A percentile compares a stretch with the other conserved stretches of the same genome.
These are phyloP conservation scores for Vanrija humicola DNA, from an alignment of 1,284 basidiomycete genomes.

Conservation along the genomic window DNA sequence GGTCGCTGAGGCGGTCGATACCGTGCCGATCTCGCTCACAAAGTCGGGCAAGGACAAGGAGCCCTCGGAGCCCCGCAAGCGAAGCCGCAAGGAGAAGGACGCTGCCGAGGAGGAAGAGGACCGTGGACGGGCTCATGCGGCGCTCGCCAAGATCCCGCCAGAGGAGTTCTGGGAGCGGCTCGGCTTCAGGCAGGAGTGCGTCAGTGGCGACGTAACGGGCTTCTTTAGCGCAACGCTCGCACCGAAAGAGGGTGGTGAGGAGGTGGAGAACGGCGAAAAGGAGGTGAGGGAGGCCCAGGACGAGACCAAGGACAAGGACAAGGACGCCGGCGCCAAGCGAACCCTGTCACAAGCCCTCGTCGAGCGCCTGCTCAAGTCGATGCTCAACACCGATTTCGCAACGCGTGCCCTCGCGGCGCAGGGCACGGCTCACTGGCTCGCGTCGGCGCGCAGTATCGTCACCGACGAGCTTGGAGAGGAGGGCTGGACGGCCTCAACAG, in stretches of 20 bases:
- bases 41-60: slow-evolving; percentile 9
- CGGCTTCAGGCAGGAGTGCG: slow-evolving; percentile 89
- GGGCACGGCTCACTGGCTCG: slow-evolving; percentile 66
- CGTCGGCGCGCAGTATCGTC: slow-evolving; percentile 52
- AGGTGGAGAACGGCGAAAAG: neutral
- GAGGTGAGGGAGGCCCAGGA: neutral
- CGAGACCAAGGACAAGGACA: neutral
- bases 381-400: slow-evolving; percentile 75
- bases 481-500: slow-evolving; percentile 23
- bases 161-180: slow-evolving; percentile 93
- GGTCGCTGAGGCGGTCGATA: slow-evolving; percentile 52
- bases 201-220: slow-evolving; percentile 75
- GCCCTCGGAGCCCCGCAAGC: neutral
- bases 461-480: slow-evolving; percentile 35
- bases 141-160: slow-evolving; percentile 44
- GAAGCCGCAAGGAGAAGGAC: slow-evolving; percentile 34
- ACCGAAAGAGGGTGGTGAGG: neutral
- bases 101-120: slow-evolving; percentile 45
- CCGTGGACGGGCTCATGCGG: slow-evolving; percentile 46
- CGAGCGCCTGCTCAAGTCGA: slow-evolving; percentile 62
- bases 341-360: slow-evolving; percentile 62
- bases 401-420: slow-evolving; percentile 60
- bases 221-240: slow-evolving; percentile 61
- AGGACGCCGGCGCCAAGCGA: neutral
- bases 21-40: slow-evolving; percentile 52